Evolutionary conservation across 1,139 yeast species (phyloP).

Genomic region (Kluyveromyces marxianus): DNA sequence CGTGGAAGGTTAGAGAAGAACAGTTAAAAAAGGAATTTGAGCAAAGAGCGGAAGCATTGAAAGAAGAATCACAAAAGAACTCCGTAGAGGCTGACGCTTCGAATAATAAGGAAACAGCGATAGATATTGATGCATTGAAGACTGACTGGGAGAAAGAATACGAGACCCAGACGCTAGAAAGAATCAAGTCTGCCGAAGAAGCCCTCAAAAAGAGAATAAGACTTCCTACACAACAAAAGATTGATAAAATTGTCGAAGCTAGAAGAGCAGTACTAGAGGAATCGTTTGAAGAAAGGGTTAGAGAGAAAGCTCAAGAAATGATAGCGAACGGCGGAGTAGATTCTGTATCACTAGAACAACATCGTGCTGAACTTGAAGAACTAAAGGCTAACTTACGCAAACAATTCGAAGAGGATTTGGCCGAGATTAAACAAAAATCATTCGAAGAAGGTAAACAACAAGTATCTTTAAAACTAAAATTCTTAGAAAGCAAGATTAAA

Average conservation of each 20-base stretch:
- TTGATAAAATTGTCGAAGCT: slow-evolving; percentile 21
- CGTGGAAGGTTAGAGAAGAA: background rate
- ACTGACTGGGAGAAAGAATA: slow-evolving; percentile 24
- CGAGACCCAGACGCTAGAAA: slow-evolving; percentile 18
- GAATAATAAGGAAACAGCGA: background rate
- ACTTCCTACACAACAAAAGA: slow-evolving; percentile 26
- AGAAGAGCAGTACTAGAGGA: slow-evolving; percentile 20
- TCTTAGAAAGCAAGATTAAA: slow-evolving; percentile 24
- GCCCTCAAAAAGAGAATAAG: slow-evolving; percentile 26
- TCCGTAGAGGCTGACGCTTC: background rate
- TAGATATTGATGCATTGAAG: slow-evolving; percentile 14
- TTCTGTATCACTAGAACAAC: slow-evolving; percentile 11
- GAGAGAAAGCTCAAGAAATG: slow-evolving; percentile 12
- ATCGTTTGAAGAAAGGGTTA: slow-evolving; percentile 19
- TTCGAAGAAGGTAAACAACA: slow-evolving; percentile 35
- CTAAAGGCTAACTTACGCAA: slow-evolving; percentile 15
- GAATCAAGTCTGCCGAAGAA: slow-evolving; percentile 28
- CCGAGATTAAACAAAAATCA: slow-evolving; percentile 32
- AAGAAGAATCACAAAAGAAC: background rate
- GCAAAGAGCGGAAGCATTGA: slow-evolving; percentile 4
- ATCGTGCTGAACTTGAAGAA: slow-evolving; percentile 20
- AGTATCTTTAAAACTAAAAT: slow-evolving; percentile 29
- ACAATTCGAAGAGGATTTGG: slow-evolving; percentile 23
- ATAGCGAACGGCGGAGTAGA: slow-evolving; percentile 9
- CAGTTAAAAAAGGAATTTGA: slow-evolving; percentile 4